phyloP scores from a whole-genome alignment of 1,284 basidiomycete genomes.

The Stereum hirsutum region DNA sequence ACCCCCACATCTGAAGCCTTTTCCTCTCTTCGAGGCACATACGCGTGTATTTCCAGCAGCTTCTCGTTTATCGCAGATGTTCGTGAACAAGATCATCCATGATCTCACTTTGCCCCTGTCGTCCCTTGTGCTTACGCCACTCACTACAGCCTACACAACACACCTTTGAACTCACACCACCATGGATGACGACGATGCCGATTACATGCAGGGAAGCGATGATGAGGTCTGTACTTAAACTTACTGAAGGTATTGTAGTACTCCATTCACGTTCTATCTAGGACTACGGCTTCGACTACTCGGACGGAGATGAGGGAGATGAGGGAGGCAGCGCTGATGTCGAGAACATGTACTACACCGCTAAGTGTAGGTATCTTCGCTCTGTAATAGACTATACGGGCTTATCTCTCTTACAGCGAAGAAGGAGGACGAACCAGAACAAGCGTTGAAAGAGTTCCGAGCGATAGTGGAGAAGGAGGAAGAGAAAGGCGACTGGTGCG shows the following conservation, averaged over 20 bases:
- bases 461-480: constrained; percentile 84
- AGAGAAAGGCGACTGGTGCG: constrained; percentile 89
- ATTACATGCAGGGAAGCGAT: constrained; percentile 82
- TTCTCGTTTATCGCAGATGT: no score
- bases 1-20: no score
- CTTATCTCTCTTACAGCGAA: constrained; percentile 45
- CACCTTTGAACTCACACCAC: constrained; percentile 7
- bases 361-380: constrained; percentile 69
- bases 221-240: constrained; percentile 51
- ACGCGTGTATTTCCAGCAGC: no score
- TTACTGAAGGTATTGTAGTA: no score
- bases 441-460: constrained; percentile 81
- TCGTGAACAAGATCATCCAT: no score
- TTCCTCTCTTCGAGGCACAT: no score
- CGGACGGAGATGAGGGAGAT: constrained; percentile 79
- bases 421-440: constrained; percentile 88
- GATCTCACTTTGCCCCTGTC: no score
- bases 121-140: neutral
- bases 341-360: constrained; percentile 98
- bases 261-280: constrained; percentile 23
- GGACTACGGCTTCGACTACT: constrained; percentile 98
- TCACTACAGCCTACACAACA: neutral
- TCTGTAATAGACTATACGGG: neutral
- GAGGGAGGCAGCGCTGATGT: constrained; percentile 83
- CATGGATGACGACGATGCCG: constrained; percentile 86